Conservation (phyloP, 2,329 filamentous ascomycete species). For the Claviceps africana region DNA sequence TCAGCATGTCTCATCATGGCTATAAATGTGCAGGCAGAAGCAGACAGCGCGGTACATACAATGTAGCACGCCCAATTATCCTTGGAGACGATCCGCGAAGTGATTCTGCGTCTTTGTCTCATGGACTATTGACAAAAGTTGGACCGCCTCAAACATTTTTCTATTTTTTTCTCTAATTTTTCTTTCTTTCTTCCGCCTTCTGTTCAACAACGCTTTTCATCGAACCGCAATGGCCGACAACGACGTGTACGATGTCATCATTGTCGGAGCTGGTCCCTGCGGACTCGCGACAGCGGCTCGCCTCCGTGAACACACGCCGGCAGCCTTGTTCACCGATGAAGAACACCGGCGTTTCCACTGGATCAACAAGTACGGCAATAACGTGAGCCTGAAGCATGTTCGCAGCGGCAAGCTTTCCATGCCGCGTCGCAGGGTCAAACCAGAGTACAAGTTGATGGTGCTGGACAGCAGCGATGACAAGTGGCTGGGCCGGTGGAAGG, state of each 20-base stretch:
- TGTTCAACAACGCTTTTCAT: not conserved
- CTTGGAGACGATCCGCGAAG: not conserved
- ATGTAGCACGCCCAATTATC: not conserved
- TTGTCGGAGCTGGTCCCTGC: conserved; percentile 61
- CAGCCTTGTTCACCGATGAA: conserved; percentile 69
- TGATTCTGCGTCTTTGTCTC: not conserved
- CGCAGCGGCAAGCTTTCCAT: conserved; percentile 18
- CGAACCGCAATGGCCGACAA: not conserved
- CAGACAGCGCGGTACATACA: not conserved
- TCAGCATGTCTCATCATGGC: not conserved
- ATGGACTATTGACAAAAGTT: not conserved
- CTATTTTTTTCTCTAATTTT: too few relatives aligned
- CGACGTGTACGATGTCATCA: conserved; percentile 49
- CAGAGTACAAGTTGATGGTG: conserved; percentile 39
- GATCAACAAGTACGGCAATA: conserved; percentile 51
- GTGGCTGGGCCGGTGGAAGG: conserved; percentile 62
- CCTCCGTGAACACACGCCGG: conserved; percentile 57
- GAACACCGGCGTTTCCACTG: conserved; percentile 73
- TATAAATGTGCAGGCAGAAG: not conserved
- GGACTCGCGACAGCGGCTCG: conserved; percentile 62
- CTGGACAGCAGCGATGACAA: conserved; percentile 48
- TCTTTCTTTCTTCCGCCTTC: not conserved
- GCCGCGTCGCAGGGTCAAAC: conserved; percentile 3
- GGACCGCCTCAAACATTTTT: too few relatives aligned
- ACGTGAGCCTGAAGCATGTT: conserved; percentile 41